Evolutionary conservation across 2,329 filamentous ascomycete species (phyloP), one percentile per base, ranked within the genome.

Genomic region (Cercospora zeina): DNA sequence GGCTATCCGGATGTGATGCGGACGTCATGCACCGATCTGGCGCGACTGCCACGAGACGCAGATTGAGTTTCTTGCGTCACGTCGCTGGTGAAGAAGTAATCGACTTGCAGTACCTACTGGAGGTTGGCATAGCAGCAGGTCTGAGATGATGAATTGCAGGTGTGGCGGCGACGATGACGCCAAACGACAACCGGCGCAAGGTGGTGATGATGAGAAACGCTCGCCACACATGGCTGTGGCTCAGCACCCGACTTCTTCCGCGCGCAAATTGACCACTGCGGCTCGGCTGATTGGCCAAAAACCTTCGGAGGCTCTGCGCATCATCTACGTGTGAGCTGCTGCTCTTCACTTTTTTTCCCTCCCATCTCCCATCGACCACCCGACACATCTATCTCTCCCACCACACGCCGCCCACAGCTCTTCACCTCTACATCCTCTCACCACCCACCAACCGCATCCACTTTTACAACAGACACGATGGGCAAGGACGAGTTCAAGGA

Each of bases 401-500:
- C 51, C 14, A 7, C 55, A 21, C n/a, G 16, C 47, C 24, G 19
- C 30, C 9, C 45, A 24, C 55, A 34, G 6, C 13, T 19, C 30
- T 24, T 50, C 31, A 13, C 42, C 36, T 47, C 37, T 42, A 34
- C 56, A 54, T 21, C 58, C 19, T 54, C 49, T 30, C 16, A 34
- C 7, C n/a, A 45, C 33, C 34, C 11, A 36, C 16, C 24, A 30
- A 19, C 13, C 37, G 27, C 37, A 51, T 39, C 14, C 45, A 58
- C 56, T 39, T 19, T 4, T 34, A 51, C 58, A 62, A 31, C 65
- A 69, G 67, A 64, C 70, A 75, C 66, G 72, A 76, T 76, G 74
- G 74, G 70, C 69, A 75, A 75, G 70, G 74, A 75, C 65, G 67
- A 69, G 69, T 75, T 74, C 70, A 65, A 73, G 59, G 68, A 71